These are phyloP conservation scores for Schizothecium vesticola DNA, from an alignment of 495 filamentous ascomycete genomes.

Conservation along the genomic window DNA sequence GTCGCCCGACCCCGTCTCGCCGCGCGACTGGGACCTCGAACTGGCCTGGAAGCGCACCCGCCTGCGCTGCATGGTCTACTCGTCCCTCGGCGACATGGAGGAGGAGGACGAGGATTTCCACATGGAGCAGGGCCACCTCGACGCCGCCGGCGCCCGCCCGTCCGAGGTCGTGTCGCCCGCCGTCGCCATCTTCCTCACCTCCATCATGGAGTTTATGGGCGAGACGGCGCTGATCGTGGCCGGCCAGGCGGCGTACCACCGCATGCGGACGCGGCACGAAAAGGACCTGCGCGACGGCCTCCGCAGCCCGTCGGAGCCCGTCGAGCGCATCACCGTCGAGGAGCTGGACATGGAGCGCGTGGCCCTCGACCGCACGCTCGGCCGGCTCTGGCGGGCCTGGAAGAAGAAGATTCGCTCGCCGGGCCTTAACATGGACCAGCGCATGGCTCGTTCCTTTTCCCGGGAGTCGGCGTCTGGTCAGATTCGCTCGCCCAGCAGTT, in stretches of 20 bases:
- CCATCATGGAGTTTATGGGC: constrained; percentile 88
- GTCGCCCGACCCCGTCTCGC: constrained; percentile 45
- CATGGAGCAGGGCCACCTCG: constrained; percentile 64
- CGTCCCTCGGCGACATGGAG: constrained; percentile 91
- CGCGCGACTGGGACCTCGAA: constrained; percentile 74
- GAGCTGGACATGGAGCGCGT: constrained; percentile 91
- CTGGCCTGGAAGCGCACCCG: constrained; percentile 86
- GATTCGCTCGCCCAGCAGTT: constrained; percentile 36
- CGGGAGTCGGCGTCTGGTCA: constrained; percentile 32
- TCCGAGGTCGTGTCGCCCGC: constrained; percentile 77
- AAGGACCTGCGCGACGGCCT: constrained; percentile 47
- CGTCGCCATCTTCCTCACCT: constrained; percentile 92
- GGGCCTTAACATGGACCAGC: constrained; percentile 26
- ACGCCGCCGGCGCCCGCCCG: constrained; percentile 49
- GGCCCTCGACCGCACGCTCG: constrained; percentile 79
- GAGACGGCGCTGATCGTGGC: constrained; percentile 83
- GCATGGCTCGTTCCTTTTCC: constrained; percentile 35
- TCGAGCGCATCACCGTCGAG: constrained; percentile 71
- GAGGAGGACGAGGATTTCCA: constrained; percentile 92
- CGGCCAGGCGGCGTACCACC: constrained; percentile 79
- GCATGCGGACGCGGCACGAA: constrained; percentile 50
- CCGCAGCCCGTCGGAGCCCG: constrained; percentile 33
- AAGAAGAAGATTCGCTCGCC: constrained; percentile 69
- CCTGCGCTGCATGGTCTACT: constrained; percentile 96
- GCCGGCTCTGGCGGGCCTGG: constrained; percentile 92